A percentile compares a stretch with the other conserved stretches of the same genome.
Evolutionary conservation across 2,329 filamentous ascomycete genomes (phyloP).

Genomic region (Aspergillus piperis): DNA sequence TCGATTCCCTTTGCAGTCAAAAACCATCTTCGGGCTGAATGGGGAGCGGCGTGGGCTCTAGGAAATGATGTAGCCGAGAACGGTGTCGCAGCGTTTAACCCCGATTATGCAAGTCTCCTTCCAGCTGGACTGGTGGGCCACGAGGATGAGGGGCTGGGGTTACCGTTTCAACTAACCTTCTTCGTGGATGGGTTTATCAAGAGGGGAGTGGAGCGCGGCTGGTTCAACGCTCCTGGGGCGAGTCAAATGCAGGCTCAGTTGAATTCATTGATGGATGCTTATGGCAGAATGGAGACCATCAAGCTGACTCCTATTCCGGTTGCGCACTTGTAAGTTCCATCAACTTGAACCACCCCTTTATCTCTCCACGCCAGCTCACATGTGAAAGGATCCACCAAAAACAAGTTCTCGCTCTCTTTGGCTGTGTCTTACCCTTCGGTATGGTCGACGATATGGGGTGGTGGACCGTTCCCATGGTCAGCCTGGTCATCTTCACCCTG

Average conservation of each 20-base stretch:
- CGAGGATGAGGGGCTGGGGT: constrained; percentile 60
- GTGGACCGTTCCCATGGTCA: constrained; percentile 62
- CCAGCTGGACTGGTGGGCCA: constrained; percentile 54
- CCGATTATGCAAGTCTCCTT: constrained; percentile 55
- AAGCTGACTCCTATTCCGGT: constrained; percentile 65
- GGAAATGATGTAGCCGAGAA: constrained; percentile 35
- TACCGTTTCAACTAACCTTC: constrained; percentile 63
- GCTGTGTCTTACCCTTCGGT: constrained; percentile 62
- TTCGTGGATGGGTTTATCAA: constrained; percentile 63
- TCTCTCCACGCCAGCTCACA: not conserved
- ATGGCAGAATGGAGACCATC: constrained; percentile 66
- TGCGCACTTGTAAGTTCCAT: constrained; percentile 52
- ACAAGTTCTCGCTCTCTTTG: constrained; percentile 64
- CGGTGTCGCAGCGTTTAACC: constrained; percentile 37
- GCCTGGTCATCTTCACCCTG: constrained; percentile 63
- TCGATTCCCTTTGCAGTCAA: constrained; percentile 66
- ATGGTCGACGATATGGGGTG: constrained; percentile 65
- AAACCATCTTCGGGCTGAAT: constrained; percentile 65
- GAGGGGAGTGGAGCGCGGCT: constrained; percentile 55
- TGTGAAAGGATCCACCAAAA: constrained; percentile 59
- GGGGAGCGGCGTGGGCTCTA: constrained; percentile 50
- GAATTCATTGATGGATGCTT: constrained; percentile 59
- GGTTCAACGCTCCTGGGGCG: constrained; percentile 62
- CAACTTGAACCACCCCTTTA: not conserved
- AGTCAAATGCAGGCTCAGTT: constrained; percentile 60